These are phyloP conservation scores for Haemoproteus tartakovskyi DNA, from an alignment of 169 alveolate genomes.

Conservation along the genomic window DNA sequence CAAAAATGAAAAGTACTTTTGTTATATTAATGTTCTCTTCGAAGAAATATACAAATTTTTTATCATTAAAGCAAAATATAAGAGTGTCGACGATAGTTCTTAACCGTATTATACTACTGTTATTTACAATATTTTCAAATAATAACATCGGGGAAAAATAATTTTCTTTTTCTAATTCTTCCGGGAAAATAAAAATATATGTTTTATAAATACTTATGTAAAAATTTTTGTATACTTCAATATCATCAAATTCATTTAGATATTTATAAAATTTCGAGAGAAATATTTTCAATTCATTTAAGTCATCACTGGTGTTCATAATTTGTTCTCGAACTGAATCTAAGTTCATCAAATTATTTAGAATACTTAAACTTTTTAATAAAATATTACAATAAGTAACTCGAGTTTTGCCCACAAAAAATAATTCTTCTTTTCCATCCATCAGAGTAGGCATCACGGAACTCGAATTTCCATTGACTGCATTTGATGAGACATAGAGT, in stretches of 20 bases:
- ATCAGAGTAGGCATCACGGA: slow-evolving; percentile 8
- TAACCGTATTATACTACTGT: slow-evolving; percentile 67
- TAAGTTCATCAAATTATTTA: slow-evolving; percentile 63
- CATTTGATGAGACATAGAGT: slow-evolving; percentile 33
- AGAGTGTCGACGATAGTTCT: slow-evolving; percentile 71
- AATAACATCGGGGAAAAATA: slow-evolving; percentile 72
- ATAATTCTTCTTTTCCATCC: slow-evolving; percentile 56
- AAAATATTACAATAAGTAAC: slow-evolving; percentile 45
- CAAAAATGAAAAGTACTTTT: slow-evolving; percentile 71
- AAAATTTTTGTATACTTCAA: slow-evolving; percentile 63
- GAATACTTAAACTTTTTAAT: slow-evolving; percentile 46
- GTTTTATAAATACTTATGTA: slow-evolving; percentile 60
- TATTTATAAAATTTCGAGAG: slow-evolving; percentile 60
- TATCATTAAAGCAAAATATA: slow-evolving; percentile 71
- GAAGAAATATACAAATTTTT: slow-evolving; percentile 67
- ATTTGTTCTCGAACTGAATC: slow-evolving; percentile 53
- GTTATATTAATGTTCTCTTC: slow-evolving; percentile 73
- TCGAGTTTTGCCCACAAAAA: slow-evolving; percentile 51
- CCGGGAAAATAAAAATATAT: slow-evolving; percentile 66
- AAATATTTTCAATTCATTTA: slow-evolving; percentile 64
- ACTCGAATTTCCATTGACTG: slow-evolving; percentile 40
- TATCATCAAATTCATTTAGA: slow-evolving; percentile 64
- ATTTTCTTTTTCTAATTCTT: slow-evolving; percentile 68
- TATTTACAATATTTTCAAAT: slow-evolving; percentile 71
- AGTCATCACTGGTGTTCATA: slow-evolving; percentile 64